phyloP scores from a whole-genome alignment of 441 rosid genomes.

The Syzygium syzygioides region DNA sequence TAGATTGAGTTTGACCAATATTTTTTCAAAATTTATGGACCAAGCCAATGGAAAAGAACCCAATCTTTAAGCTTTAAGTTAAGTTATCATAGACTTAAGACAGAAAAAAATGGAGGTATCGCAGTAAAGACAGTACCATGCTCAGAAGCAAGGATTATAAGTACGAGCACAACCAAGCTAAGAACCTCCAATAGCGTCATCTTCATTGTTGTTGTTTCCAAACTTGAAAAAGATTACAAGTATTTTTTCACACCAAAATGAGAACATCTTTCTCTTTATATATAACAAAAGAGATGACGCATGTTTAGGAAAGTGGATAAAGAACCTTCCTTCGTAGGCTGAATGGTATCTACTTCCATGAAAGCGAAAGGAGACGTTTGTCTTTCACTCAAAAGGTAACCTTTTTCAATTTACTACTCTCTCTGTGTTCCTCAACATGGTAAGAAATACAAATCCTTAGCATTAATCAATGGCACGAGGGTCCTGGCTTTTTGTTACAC shows the following conservation, averaged over 20 bases:
- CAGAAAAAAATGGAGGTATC: background rate
- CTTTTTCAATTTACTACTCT: background rate
- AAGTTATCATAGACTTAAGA: background rate
- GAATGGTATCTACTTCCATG: background rate
- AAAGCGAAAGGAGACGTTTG: background rate
- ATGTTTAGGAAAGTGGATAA: background rate
- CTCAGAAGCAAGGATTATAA: background rate
- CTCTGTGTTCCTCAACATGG: background rate
- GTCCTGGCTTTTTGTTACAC: background rate
- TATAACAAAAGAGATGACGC: background rate
- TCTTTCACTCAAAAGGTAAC: background rate
- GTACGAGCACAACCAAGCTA: background rate
- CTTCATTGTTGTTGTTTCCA: background rate
- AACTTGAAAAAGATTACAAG: background rate
- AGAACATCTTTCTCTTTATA: background rate
- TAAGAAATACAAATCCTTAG: background rate
- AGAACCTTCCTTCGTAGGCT: background rate
- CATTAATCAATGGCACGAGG: background rate
- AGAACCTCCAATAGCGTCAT: background rate
- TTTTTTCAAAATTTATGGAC: background rate
- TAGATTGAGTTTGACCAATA: background rate
- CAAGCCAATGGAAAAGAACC: background rate
- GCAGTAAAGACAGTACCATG: background rate
- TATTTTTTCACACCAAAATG: background rate
- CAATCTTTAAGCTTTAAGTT: background rate